Conservation (phyloP, 2,329 filamentous ascomycete species). For the Phaeoacremonium minimum region DNA sequence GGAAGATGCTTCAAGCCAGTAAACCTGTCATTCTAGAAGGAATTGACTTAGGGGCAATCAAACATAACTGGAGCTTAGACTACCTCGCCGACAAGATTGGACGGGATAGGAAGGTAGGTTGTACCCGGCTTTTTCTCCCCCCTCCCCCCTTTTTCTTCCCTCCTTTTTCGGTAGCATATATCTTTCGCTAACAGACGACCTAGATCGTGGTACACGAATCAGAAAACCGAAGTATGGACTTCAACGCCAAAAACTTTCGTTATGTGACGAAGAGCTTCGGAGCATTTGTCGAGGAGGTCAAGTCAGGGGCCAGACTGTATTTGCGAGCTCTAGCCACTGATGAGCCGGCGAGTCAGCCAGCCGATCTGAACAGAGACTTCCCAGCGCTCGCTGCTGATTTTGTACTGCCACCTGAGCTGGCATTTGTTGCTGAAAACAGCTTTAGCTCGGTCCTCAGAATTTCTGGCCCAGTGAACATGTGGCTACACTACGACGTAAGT, state of each 20-base stretch:
- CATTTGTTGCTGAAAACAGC: conserved; percentile 51
- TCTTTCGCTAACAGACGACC: background rate
- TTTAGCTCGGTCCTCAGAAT: conserved; percentile 80
- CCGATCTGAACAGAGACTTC: conserved; percentile 69
- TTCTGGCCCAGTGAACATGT: conserved; percentile 78
- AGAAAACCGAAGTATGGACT: conserved; percentile 65
- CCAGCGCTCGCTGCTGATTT: conserved; percentile 68
- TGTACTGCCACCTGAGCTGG: conserved; percentile 57
- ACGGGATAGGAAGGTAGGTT: conserved; percentile 54
- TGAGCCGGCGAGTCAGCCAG: conserved; percentile 64
- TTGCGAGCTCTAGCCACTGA: conserved; percentile 71
- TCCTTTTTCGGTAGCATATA: too few species aligned
- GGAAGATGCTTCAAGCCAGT: conserved; percentile 49
- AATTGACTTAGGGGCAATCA: conserved; percentile 64
- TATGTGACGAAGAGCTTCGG: conserved; percentile 68
- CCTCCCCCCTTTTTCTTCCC: too few species aligned
- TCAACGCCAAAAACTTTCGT: conserved; percentile 76
- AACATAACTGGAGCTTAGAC: conserved; percentile 60
- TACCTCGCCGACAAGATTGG: conserved; percentile 65
- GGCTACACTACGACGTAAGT: conserved; percentile 81
- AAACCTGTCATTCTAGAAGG: conserved; percentile 63
- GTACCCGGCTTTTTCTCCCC: too few species aligned
- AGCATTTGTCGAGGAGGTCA: conserved; percentile 58
- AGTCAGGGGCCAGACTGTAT: conserved; percentile 62
- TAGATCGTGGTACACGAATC: conserved; percentile 74